phyloP scores from a whole-genome alignment of 176 grass and related monocot genomes.

The Guadua angustifolia region DNA sequence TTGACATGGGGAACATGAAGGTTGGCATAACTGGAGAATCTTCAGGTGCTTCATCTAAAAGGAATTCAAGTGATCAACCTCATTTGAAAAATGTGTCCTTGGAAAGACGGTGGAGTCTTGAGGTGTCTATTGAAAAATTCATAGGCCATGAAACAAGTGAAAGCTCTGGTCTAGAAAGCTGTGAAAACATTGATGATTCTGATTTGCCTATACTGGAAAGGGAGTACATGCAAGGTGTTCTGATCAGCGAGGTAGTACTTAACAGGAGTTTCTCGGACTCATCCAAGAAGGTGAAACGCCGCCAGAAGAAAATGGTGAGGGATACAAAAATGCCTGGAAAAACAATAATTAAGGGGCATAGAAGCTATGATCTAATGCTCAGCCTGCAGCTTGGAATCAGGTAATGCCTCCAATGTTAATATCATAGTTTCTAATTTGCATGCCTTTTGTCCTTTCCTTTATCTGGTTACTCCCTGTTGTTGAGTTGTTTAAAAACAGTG shows the following conservation, averaged over 20 bases:
- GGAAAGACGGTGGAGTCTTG: conserved; percentile 93
- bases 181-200: conserved; percentile 57
- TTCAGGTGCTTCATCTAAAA: conserved; percentile 41
- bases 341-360: conserved; percentile 94
- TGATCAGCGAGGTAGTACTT: conserved; percentile 90
- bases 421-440: neutral
- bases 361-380: conserved; percentile 96
- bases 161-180: conserved; percentile 49
- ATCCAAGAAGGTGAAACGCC: conserved; percentile 79
- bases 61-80: conserved; percentile 47
- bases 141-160: conserved; percentile 63
- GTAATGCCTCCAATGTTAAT: conserved; percentile 40
- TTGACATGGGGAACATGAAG: conserved; percentile 87
- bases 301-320: conserved; percentile 74
- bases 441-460: neutral
- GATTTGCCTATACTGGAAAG: conserved; percentile 78
- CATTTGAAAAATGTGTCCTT: conserved; percentile 68
- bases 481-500: conserved; percentile 30
- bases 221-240: conserved; percentile 98
- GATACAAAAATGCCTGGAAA: conserved; percentile 88
- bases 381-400: conserved; percentile 98
- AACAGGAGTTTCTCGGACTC: conserved; percentile 66
- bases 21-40: conserved; percentile 47
- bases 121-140: conserved; percentile 84
- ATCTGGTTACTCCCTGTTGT: conserved; percentile 1